phyloP scores from a whole-genome alignment of 2,329 filamentous ascomycete genomes.

The Pseudonectria foliicola region DNA sequence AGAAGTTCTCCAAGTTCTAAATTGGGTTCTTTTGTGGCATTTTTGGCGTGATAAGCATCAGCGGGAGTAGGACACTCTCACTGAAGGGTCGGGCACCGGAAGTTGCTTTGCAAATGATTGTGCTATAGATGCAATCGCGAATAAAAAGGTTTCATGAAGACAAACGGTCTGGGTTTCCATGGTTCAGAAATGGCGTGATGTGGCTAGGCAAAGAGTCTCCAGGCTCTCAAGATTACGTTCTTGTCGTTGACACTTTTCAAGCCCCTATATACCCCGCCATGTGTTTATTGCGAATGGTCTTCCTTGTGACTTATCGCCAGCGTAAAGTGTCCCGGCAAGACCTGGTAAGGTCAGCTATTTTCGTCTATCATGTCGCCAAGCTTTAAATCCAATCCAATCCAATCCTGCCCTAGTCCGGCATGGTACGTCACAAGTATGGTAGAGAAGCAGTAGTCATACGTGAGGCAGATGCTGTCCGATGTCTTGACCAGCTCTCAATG shows the following conservation, averaged over 20 bases:
- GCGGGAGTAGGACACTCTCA: constrained; percentile 29
- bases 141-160: constrained; percentile 36
- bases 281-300: too few species aligned
- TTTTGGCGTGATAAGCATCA: constrained; percentile 47
- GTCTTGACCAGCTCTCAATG: too few species aligned
- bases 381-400: too few species aligned
- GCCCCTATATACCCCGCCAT: too few species aligned
- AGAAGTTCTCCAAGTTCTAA: constrained; percentile 99
- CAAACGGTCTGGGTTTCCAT: constrained; percentile 25
- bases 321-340: too few species aligned
- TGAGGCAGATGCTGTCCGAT: too few species aligned
- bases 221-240: constrained; percentile 25
- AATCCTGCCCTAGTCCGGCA: too few species aligned
- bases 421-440: too few species aligned
- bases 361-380: too few species aligned
- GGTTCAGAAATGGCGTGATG: constrained; percentile 23
- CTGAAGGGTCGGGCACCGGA: constrained; percentile 36
- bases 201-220: constrained; percentile 20
- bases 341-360: too few species aligned
- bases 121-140: constrained; percentile 40
- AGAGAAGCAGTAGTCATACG: too few species aligned
- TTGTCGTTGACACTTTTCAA: constrained; percentile 20
- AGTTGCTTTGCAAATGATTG: constrained; percentile 36
- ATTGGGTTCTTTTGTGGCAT: constrained; percentile 43
- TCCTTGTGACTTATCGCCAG: too few species aligned